Conservation (phyloP, 176 grass and related monocot genomes). For the Musa troglodytarum region DNA sequence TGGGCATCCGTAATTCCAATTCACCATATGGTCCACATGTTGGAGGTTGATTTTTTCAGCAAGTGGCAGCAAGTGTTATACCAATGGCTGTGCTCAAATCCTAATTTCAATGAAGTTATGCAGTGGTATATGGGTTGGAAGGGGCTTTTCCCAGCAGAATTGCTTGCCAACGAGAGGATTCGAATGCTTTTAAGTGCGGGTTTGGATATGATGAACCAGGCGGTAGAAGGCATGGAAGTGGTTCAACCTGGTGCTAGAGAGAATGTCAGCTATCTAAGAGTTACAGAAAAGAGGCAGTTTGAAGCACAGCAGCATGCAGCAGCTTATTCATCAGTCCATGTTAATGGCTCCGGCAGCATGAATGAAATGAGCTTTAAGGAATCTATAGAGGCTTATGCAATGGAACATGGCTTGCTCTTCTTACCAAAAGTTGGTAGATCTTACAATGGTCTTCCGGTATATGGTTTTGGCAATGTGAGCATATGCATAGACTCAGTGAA, state of each 20-base stretch:
- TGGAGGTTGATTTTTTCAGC: constrained; percentile 79
- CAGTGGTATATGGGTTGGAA: constrained; percentile 90
- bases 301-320: constrained; percentile 59
- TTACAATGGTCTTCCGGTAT: constrained; percentile 64
- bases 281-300: constrained; percentile 62
- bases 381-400: constrained; percentile 70
- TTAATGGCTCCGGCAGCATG: constrained; percentile 24
- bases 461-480: constrained; percentile 73
- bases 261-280: constrained; percentile 57
- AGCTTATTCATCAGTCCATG: constrained; percentile 23
- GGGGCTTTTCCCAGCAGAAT: constrained; percentile 58
- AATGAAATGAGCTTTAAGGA: constrained; percentile 84
- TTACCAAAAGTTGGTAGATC: constrained; percentile 80
- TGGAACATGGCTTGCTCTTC: constrained; percentile 67
- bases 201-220: constrained; percentile 89
- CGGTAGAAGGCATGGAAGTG: constrained; percentile 63
- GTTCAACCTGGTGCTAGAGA: constrained; percentile 58
- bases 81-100: constrained; percentile 74
- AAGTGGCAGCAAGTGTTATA: constrained; percentile 87
- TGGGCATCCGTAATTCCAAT: constrained; percentile 66
- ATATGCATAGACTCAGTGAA: constrained; percentile 77
- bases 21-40: constrained; percentile 78
- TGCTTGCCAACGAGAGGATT: constrained; percentile 71
- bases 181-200: constrained; percentile 47
- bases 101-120: constrained; percentile 74